phyloP scores from a whole-genome alignment of 2,329 filamentous ascomycete genomes.

The Claviceps cyperi region DNA sequence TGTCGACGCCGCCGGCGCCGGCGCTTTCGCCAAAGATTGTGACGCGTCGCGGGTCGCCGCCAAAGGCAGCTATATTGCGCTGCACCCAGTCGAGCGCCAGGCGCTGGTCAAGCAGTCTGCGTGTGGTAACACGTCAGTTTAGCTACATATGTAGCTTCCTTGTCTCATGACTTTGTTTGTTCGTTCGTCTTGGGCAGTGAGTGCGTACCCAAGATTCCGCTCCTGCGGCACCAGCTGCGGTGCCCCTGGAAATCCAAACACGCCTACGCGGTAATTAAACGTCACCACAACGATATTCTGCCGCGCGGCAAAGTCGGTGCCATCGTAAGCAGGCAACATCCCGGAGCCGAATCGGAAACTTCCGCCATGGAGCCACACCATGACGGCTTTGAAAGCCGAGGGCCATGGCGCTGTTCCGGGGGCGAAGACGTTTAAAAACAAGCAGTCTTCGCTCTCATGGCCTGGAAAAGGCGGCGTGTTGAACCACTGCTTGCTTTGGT shows the following conservation, averaged over 20 bases:
- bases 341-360: constrained; percentile 8
- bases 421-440: constrained; percentile 7
- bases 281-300: constrained; percentile 15
- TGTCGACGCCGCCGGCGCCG: background rate
- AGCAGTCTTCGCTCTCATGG: constrained; percentile 12
- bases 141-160: too few species aligned
- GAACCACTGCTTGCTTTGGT: constrained; percentile 9
- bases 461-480: constrained; percentile 12
- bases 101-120: constrained; percentile 28
- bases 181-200: too few species aligned
- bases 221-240: background rate
- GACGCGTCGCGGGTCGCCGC: constrained; percentile 47
- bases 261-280: constrained; percentile 19
- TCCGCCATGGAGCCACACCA: constrained; percentile 14
- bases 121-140: background rate
- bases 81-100: constrained; percentile 46
- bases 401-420: constrained; percentile 4
- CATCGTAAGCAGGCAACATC: constrained; percentile 7
- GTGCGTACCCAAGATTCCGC: background rate
- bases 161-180: too few species aligned
- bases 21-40: constrained; percentile 22
- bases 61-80: constrained; percentile 49
- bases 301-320: constrained; percentile 1
- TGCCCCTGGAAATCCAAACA: constrained; percentile 19
- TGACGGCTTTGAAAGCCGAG: constrained; percentile 9